phyloP scores from a whole-genome alignment of 2,329 filamentous ascomycete species.

The Nigrospora osmanthi region DNA sequence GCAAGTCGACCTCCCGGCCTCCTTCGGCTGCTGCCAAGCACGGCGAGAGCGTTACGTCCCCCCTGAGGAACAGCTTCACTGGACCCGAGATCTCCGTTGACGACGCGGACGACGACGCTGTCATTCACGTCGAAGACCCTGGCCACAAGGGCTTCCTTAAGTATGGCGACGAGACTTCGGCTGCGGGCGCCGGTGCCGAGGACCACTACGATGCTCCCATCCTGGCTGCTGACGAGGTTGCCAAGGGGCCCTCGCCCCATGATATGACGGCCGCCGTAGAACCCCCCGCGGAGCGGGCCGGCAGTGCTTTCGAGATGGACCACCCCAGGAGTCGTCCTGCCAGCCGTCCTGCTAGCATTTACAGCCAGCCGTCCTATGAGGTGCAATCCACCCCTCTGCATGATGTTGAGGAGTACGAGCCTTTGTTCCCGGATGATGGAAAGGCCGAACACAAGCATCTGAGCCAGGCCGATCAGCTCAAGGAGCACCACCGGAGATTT shows the following conservation, averaged over 20 bases:
- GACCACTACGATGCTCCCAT: constrained; percentile 68
- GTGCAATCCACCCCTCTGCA: constrained; percentile 65
- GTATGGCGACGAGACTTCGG: constrained; percentile 36
- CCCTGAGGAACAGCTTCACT: constrained; percentile 19
- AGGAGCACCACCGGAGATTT: constrained; percentile 61
- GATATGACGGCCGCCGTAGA: constrained; percentile 74
- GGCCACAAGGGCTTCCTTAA: constrained; percentile 34
- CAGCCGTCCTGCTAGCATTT: constrained; percentile 57
- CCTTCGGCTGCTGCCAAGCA: constrained; percentile 33
- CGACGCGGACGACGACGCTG: constrained; percentile 37
- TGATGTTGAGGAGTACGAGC: constrained; percentile 90
- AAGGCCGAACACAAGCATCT: constrained; percentile 34
- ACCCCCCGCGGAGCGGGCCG: constrained; percentile 58
- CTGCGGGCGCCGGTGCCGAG: constrained; percentile 46
- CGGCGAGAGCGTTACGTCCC: constrained; percentile 19
- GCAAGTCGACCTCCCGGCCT: constrained; percentile 62
- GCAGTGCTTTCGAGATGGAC: constrained; percentile 48
- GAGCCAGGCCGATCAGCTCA: constrained; percentile 34
- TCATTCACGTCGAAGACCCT: constrained; percentile 74
- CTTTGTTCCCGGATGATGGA: constrained; percentile 77
- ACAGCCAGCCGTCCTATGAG: constrained; percentile 47
- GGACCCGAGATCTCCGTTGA: constrained; percentile 15
- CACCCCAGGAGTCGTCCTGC: constrained; percentile 53
- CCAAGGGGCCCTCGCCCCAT: constrained; percentile 61
- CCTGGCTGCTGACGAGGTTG: constrained; percentile 79